A percentile compares a stretch with the other conserved stretches of the same genome.
Conservation (phyloP, 129 eudicot species). For the Flaveria brownii region DNA sequence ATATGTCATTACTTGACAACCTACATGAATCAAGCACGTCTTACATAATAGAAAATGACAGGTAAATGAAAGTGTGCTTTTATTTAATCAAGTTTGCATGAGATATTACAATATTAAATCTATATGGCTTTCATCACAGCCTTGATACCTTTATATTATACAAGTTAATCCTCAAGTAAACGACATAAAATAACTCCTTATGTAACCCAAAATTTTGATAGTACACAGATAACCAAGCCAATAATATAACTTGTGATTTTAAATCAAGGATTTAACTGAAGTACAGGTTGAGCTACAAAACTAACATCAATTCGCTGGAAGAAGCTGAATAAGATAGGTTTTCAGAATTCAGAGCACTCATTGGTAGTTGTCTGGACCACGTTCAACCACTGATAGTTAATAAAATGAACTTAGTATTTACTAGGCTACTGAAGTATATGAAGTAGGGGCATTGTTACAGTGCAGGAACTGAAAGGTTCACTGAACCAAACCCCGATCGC, state of each 20-base stretch:
- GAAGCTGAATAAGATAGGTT: slow-evolving; percentile 13
- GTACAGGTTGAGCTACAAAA: slow-evolving; percentile 1
- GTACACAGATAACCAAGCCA: not conserved
- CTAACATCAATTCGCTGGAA: slow-evolving; percentile 2
- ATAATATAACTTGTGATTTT: not conserved
- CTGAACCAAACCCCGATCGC: not conserved
- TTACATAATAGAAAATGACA: not conserved
- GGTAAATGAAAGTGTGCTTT: slow-evolving; percentile 5
- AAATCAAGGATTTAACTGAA: not conserved
- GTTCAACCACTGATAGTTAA: not conserved
- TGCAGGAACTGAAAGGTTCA: slow-evolving; percentile 1
- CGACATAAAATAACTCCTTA: not conserved
- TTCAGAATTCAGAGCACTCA: slow-evolving; percentile 5
- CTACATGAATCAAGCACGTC: not conserved
- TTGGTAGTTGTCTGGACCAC: slow-evolving; percentile 20
- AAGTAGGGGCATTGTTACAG: not conserved
- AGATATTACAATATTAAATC: not conserved
- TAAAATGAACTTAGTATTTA: slow-evolving; percentile 10
- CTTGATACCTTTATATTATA: not conserved
- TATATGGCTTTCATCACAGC: not conserved
- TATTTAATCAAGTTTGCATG: not conserved
- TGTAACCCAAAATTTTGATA: not conserved
- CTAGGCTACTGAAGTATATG: slow-evolving; percentile 8
- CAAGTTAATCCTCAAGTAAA: too few relatives aligned
- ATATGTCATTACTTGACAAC: not conserved